Base-by-base conservation (phyloP, 495 filamentous ascomycete genomes). In the Lasiosphaeria ovina region DNA sequence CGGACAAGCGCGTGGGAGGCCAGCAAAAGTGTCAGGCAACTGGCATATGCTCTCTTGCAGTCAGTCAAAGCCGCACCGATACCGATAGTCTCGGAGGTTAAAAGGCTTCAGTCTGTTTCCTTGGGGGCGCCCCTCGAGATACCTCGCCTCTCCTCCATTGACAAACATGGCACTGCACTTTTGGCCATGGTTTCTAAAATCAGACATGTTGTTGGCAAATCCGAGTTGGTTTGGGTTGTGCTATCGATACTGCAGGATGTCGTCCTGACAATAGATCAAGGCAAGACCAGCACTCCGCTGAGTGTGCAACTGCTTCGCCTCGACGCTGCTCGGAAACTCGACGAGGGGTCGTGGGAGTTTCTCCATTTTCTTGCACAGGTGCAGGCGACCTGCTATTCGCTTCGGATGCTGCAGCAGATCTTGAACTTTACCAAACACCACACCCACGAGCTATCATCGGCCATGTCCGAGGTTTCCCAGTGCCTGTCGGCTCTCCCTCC, bases 311-410 rank as follows among this genome's bases (percentile, higher is more conserved):
- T 71, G 0, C 60, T 78, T n/a, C 54, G 57, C 2, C 55, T 66
- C 11, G 65, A 57, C n/a, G 66, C 53, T 1, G 36, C 38, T 50
- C 67, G 53, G 6, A 66, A 51, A 34, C 63, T 63, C 6, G 60
- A 72, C 24, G 52, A 63, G 3, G 32, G 60, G 36, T 73, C 75
- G 7, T 91, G 88, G 89, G 77, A 79, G 2, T 77, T 83, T 32
- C 68, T 90, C 24, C 88, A 92, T 52, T 77, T 89, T 10, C 66
- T 77, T 11, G 87, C 86, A 5, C 85, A 89, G 60, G 68, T 84
- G 0, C 83, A 89, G 35, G 83, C 83, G 3, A 80, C 79, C 4
- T 72, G 82, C 6, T 91, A 91, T 63, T 89, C 88, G 0, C 64
- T 92, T 0, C 79, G 88, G 34, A 86, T 91, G 59, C 64, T 86